Conservation (phyloP, 2,329 filamentous ascomycete species). For the Calonectria hawksworthii region DNA sequence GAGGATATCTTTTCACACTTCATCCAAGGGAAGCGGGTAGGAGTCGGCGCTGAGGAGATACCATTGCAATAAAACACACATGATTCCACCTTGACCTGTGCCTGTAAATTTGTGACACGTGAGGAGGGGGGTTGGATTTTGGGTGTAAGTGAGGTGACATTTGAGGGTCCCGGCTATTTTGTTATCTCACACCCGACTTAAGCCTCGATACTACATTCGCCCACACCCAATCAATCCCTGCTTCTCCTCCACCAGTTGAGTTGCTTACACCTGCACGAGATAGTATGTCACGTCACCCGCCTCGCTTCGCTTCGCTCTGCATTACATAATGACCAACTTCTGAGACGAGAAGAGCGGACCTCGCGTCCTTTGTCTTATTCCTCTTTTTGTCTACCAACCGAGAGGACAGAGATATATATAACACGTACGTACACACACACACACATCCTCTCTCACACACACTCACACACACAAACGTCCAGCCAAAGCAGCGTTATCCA, state of each 20-base stretch:
- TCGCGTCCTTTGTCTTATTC: conserved; percentile 16
- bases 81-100: background rate
- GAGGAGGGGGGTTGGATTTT: background rate
- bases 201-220: background rate
- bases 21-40: conserved; percentile 44
- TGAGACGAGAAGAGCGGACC: conserved; percentile 10
- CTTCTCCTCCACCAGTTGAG: background rate
- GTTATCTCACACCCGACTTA: background rate
- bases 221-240: background rate
- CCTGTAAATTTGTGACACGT: background rate
- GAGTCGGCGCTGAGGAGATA: conserved; percentile 49
- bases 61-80: conserved; percentile 43
- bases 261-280: background rate
- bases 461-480: background rate
- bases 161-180: background rate
- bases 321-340: background rate
- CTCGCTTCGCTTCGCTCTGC: background rate
- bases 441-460: background rate
- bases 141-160: background rate
- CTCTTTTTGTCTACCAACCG: conserved; percentile 24
- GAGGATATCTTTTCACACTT: conserved; percentile 42
- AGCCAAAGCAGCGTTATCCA: conserved; percentile 18
- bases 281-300: no score
- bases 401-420: conserved; percentile 11
- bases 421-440: background rate